Conservation (phyloP, 495 filamentous ascomycete genomes). For the Clavariopsis aquatica region DNA sequence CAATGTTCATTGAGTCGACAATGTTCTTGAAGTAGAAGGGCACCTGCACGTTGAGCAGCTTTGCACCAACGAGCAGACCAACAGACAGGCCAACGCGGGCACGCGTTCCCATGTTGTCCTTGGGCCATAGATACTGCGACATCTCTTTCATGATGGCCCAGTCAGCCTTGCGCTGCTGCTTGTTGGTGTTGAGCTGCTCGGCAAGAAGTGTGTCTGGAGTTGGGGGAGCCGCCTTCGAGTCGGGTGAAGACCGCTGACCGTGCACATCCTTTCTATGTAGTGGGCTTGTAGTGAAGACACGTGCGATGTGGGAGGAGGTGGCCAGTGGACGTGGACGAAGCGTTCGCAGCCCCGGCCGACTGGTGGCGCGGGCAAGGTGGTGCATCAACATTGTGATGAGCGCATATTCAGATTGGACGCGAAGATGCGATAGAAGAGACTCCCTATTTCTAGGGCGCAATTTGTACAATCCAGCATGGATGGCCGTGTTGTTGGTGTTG, state of each 20-base stretch:
- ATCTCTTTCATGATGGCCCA: slow-evolving; percentile 99
- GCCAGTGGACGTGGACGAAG: neutral
- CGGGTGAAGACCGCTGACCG: slow-evolving; percentile 29
- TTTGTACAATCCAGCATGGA: too few relatives aligned
- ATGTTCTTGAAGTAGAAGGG: slow-evolving; percentile 99
- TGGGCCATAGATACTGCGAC: slow-evolving; percentile 95
- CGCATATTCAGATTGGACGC: slow-evolving; percentile 4
- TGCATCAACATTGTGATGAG: slow-evolving; percentile 22
- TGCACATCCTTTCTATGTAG: slow-evolving; percentile 45
- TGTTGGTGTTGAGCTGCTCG: slow-evolving; percentile 59
- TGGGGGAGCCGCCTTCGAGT: slow-evolving; percentile 26
- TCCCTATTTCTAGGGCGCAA: too few relatives aligned
- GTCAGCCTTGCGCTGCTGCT: slow-evolving; percentile 92
- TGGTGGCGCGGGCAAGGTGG: slow-evolving; percentile 19
- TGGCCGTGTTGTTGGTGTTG: neutral
- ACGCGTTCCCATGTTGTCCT: slow-evolving; percentile 78
- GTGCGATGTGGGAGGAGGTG: slow-evolving; percentile 5
- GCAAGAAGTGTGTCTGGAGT: slow-evolving; percentile 57
- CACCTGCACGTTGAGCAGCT: slow-evolving; percentile 93
- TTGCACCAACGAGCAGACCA: slow-evolving; percentile 80
- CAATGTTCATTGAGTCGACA: slow-evolving; percentile 95
- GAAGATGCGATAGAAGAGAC: neutral
- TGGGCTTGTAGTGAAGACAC: slow-evolving; percentile 45
- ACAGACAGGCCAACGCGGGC: slow-evolving; percentile 80
- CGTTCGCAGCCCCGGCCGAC: slow-evolving; percentile 17